Percentiles rank a stretch among this genome's conserved stretches.
Evolutionary conservation across 495 filamentous ascomycete species (phyloP).

Genomic region (Tuber microsphaerosporum): DNA sequence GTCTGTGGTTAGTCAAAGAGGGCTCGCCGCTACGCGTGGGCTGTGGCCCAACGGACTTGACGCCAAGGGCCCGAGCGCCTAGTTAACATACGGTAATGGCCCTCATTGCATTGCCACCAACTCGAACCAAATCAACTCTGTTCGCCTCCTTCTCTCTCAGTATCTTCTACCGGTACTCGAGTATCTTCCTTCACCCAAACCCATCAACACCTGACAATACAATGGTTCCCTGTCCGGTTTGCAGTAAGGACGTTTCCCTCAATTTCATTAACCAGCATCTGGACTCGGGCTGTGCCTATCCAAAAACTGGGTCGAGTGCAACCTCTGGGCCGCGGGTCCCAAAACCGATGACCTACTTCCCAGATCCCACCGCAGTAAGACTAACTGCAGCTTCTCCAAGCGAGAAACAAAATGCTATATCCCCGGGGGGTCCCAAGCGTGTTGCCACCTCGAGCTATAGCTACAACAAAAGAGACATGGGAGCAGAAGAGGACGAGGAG

Average conservation of each 20-base stretch:
- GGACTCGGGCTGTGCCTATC: slow-evolving; percentile 66
- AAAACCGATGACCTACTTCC: not conserved
- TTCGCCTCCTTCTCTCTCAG: not conserved
- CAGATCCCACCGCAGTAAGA: not conserved
- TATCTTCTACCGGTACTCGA: not conserved
- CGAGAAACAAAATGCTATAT: not conserved
- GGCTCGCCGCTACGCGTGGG: not conserved
- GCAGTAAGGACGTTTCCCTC: slow-evolving; percentile 65
- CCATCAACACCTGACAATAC: slow-evolving; percentile 6
- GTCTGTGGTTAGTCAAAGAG: not conserved
- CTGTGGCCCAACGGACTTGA: not conserved
- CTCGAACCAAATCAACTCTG: not conserved
- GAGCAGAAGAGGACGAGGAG: slow-evolving; percentile 5
- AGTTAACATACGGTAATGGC: not conserved
- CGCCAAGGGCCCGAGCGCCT: not conserved
- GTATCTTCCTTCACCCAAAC: not conserved
- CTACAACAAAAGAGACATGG: slow-evolving; percentile 12
- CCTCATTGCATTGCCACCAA: not conserved
- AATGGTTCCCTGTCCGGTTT: slow-evolving; percentile 82
- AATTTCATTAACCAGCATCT: slow-evolving; percentile 83
- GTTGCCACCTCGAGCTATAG: slow-evolving; percentile 2
- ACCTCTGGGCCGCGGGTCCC: not conserved
- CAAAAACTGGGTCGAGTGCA: slow-evolving; percentile 37
- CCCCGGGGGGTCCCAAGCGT: not conserved
- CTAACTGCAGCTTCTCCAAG: not conserved